Evolutionary conservation across 768 basidiomycete genomes (phyloP).

Genomic region (Boletus coccyginus): DNA sequence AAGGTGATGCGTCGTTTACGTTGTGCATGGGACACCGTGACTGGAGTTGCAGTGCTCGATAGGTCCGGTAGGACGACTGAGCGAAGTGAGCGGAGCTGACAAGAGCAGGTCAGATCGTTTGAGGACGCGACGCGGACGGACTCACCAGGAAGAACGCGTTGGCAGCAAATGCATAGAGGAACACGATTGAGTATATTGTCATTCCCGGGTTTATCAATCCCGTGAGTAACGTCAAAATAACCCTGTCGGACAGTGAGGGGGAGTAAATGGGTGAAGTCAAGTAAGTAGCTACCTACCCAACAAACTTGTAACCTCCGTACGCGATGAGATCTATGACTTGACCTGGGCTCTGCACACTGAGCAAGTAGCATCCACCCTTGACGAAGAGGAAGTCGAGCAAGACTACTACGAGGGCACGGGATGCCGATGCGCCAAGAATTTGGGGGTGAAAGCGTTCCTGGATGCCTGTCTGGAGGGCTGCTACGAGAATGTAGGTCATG

Average conservation of each 20-base stretch:
- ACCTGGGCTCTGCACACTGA: constrained; percentile 74
- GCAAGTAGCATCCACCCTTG: constrained; percentile 88
- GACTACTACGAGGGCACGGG: constrained; percentile 80
- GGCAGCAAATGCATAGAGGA: constrained; percentile 82
- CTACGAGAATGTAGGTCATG: constrained; percentile 91
- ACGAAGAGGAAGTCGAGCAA: constrained; percentile 87
- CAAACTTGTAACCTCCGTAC: constrained; percentile 97
- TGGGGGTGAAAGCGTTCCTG: constrained; percentile 83
- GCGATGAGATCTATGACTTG: constrained; percentile 83
- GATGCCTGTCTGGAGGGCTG: constrained; percentile 81
- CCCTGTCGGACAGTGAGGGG: constrained; percentile 43
- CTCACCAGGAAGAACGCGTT: constrained; percentile 92
- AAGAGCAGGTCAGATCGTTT: background rate
- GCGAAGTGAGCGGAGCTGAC: constrained; percentile 88
- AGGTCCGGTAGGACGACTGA: constrained; percentile 86
- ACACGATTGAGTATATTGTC: constrained; percentile 66
- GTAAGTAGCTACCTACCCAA: constrained; percentile 57
- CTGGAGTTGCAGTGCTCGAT: constrained; percentile 41
- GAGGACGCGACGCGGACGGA: background rate
- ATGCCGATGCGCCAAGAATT: constrained; percentile 83
- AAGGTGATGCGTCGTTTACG: constrained; percentile 85
- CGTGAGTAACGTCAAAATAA: constrained; percentile 77
- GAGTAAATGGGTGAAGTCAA: background rate
- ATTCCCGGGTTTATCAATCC: constrained; percentile 62
- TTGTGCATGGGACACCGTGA: constrained; percentile 73